Evolutionary conservation across 805 yeast genomes (phyloP).

Genomic region (Nakazawaea ernobii): DNA sequence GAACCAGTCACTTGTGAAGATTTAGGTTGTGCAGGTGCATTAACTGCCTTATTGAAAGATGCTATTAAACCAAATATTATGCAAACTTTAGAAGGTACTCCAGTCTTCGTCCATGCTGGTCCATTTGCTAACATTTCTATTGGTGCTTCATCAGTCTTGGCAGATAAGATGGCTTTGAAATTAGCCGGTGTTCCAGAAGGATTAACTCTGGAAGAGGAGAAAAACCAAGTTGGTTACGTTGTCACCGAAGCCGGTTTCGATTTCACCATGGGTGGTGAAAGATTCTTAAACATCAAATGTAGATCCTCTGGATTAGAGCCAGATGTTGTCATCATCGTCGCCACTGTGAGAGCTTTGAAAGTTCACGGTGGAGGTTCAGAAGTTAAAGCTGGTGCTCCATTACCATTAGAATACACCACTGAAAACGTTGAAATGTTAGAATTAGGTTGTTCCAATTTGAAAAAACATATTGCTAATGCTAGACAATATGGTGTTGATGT

Average conservation of each 20-base stretch:
- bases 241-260: constrained; percentile 98
- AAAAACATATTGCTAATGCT: constrained; percentile 85
- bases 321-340: constrained; percentile 88
- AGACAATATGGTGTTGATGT: constrained; percentile 85
- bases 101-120: constrained; percentile 96
- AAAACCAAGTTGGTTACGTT: constrained; percentile 66
- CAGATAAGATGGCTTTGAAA: constrained; percentile 89
- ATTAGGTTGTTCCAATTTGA: constrained; percentile 80
- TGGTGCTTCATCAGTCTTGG: constrained; percentile 92
- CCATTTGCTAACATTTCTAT: constrained; percentile 97
- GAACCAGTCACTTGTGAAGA: constrained; percentile 91
- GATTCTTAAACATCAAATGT: constrained; percentile 93
- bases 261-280: constrained; percentile 98
- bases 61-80: constrained; percentile 94
- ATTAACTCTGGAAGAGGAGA: constrained; percentile 26
- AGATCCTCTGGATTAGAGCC: constrained; percentile 86
- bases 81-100: constrained; percentile 98
- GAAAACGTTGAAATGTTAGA: constrained; percentile 77
- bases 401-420: constrained; percentile 74
- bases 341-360: constrained; percentile 95
- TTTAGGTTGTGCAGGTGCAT: constrained; percentile 92
- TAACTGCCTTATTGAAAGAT: constrained; percentile 90
- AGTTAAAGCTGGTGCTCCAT: constrained; percentile 86
- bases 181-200: constrained; percentile 64
- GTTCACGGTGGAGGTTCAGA: constrained; percentile 97